Percentiles rank a stretch among this genome's conserved stretches.
Conservation (phyloP, 2,329 filamentous ascomycete species). For the Neonectria magnoliae region DNA sequence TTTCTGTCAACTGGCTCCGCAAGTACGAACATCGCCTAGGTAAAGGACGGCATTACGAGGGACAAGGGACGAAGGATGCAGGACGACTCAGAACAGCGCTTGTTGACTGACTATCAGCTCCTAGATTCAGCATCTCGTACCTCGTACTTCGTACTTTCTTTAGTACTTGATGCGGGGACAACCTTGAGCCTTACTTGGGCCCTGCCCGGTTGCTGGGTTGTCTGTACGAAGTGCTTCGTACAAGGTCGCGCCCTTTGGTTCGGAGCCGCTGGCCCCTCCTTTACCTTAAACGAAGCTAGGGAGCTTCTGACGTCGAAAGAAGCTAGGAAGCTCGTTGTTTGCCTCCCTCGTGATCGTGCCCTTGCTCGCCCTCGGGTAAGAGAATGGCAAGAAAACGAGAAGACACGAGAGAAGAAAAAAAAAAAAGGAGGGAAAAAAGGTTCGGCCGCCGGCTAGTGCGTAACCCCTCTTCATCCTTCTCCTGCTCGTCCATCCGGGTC, state of each 20-base stretch:
- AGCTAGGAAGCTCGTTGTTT: constrained; percentile 22
- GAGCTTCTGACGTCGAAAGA: constrained; percentile 11
- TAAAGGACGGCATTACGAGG: neutral
- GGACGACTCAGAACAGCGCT: neutral
- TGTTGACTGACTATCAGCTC: constrained; percentile 3
- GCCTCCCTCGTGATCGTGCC: constrained; percentile 18
- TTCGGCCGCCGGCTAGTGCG: constrained; percentile 20
- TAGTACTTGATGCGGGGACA: constrained; percentile 9
- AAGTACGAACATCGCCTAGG: constrained; percentile 19
- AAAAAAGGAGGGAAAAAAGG: neutral
- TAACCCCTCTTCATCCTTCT: constrained; percentile 7
- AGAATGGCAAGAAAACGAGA: constrained; percentile 14
- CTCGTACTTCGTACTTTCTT: constrained; percentile 13
- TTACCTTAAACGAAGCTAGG: constrained; percentile 24
- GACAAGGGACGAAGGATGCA: neutral
- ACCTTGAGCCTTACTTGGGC: constrained; percentile 8
- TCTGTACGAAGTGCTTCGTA: neutral
- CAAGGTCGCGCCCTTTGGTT: neutral
- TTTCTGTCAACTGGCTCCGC: constrained; percentile 22
- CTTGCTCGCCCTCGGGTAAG: constrained; percentile 9
- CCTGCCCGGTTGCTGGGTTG: constrained; percentile 11
- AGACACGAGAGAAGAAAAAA: constrained; percentile 8
- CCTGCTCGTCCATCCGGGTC: neutral
- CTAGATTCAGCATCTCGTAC: constrained; percentile 10
- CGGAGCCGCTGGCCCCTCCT: constrained; percentile 5